phyloP scores from a whole-genome alignment of 768 basidiomycete species.

The Imleria badia region DNA sequence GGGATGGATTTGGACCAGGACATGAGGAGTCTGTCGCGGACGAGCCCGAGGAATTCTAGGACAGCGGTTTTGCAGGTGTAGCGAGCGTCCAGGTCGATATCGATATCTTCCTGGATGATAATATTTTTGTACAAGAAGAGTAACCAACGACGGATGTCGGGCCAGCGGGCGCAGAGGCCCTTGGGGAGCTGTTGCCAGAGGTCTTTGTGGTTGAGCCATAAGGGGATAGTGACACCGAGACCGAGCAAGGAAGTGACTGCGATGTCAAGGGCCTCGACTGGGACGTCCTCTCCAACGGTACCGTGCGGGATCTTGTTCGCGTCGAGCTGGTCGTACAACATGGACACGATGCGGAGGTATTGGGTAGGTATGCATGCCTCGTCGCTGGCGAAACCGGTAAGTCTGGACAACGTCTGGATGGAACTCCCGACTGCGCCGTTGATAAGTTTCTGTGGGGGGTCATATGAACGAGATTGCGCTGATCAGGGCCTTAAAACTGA shows the following conservation, averaged over 20 bases:
- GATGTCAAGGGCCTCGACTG: constrained; percentile 10
- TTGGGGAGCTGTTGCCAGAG: constrained; percentile 13
- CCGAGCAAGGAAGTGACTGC: constrained; percentile 15
- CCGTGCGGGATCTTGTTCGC: constrained; percentile 18
- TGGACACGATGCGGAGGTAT: constrained; percentile 21
- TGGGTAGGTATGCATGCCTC: constrained; percentile 17
- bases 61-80: constrained; percentile 25
- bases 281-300: constrained; percentile 2
- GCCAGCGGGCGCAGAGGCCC: constrained; percentile 18
- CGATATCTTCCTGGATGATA: constrained; percentile 8
- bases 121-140: constrained; percentile 21
- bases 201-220: constrained; percentile 22
- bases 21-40: constrained; percentile 25
- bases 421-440: constrained; percentile 11
- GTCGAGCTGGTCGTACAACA: constrained; percentile 23
- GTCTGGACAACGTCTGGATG: constrained; percentile 11
- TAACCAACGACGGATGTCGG: constrained; percentile 28
- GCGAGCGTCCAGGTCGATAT: constrained; percentile 9
- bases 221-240: constrained; percentile 23
- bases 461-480: neutral
- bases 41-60: constrained; percentile 27
- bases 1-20: constrained; percentile 27
- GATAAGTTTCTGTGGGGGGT: constrained; percentile 12
- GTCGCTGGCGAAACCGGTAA: constrained; percentile 14
- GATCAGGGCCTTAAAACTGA: constrained; percentile 3